These are phyloP conservation scores for Scenedesmus sp. DNA, from an alignment of 163 green algal genomes.

Conservation along the genomic window DNA sequence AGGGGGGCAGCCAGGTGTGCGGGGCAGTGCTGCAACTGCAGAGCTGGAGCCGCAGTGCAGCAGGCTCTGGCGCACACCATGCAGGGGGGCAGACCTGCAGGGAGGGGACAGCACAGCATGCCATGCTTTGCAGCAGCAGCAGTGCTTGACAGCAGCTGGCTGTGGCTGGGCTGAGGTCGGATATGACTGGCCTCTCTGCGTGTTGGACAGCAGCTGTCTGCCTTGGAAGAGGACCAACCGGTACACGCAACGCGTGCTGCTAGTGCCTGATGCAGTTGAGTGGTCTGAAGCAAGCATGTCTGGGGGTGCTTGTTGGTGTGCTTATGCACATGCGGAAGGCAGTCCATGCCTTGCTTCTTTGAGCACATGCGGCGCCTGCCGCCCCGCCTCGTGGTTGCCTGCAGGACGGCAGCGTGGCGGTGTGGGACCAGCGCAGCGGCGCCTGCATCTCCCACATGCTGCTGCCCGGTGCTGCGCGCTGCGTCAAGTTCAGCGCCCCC, in stretches of 20 bases:
- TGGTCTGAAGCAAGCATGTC: too few species aligned
- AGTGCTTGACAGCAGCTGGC: conserved; percentile 11
- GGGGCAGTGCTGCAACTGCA: not conserved
- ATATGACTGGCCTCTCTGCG: not conserved
- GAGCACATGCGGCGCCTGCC: not conserved
- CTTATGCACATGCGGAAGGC: too few species aligned
- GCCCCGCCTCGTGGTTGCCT: conserved; percentile 28
- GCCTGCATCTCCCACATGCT: conserved; percentile 44
- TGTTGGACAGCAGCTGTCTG: too few species aligned
- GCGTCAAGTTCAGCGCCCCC: conserved; percentile 78
- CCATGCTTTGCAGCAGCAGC: not conserved
- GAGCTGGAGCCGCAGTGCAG: not conserved
- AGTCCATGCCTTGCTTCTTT: not conserved
- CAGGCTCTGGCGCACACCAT: too few species aligned
- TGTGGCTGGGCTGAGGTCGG: not conserved
- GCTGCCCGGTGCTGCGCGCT: conserved; percentile 57
- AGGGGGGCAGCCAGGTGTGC: not conserved
- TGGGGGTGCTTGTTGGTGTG: too few species aligned
- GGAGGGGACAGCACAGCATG: too few species aligned
- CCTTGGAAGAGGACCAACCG: too few species aligned
- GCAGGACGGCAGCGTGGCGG: conserved; percentile 75
- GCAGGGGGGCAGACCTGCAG: too few species aligned
- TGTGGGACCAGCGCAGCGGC: conserved; percentile 78
- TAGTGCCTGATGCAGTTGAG: too few species aligned
- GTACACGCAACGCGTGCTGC: not conserved